Percentiles rank a stretch among this genome's conserved stretches.
These are phyloP conservation scores for Phellopilus nigrolimitatus DNA, from an alignment of 1,284 basidiomycete genomes.

Conservation along the genomic window DNA sequence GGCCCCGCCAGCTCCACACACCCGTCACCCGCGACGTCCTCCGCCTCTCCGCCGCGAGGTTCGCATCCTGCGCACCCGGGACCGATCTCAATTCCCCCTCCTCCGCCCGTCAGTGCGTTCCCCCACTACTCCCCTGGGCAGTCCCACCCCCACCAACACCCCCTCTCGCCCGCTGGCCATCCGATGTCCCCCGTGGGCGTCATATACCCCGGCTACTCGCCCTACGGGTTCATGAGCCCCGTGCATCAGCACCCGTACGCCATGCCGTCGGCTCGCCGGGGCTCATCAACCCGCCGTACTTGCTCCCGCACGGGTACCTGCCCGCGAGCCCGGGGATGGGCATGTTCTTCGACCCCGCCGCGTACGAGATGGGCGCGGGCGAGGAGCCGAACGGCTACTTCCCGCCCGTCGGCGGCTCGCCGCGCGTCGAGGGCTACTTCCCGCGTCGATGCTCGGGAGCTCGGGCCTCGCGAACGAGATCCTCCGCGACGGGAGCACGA, in stretches of 20 bases:
- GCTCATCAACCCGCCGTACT: slow-evolving; percentile 22
- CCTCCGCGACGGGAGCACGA: slow-evolving; percentile 27
- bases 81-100: slow-evolving; percentile 63
- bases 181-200: slow-evolving; percentile 7
- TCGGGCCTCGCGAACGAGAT: slow-evolving; percentile 40
- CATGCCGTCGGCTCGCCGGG: slow-evolving; percentile 62
- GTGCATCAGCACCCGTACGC: neutral
- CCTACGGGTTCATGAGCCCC: slow-evolving; percentile 13
- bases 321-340: slow-evolving; percentile 17
- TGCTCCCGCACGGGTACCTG: slow-evolving; percentile 2
- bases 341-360: too few relatives aligned
- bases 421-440: slow-evolving; percentile 22
- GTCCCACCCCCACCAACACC: slow-evolving; percentile 9
- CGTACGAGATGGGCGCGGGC: slow-evolving; percentile 17
- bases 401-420: too few relatives aligned
- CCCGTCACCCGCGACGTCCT: neutral
- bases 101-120: slow-evolving; percentile 40
- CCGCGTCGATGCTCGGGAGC: slow-evolving; percentile 27
- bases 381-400: slow-evolving; percentile 39
- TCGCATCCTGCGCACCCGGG: slow-evolving; percentile 63
- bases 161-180: slow-evolving; percentile 12
- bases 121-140: slow-evolving; percentile 23
- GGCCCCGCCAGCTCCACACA: neutral
- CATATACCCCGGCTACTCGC: neutral
- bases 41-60: slow-evolving; percentile 11